These are phyloP conservation scores for Trichosporon ovoides DNA, from an alignment of 1,284 basidiomycete genomes.

Conservation along the genomic window DNA sequence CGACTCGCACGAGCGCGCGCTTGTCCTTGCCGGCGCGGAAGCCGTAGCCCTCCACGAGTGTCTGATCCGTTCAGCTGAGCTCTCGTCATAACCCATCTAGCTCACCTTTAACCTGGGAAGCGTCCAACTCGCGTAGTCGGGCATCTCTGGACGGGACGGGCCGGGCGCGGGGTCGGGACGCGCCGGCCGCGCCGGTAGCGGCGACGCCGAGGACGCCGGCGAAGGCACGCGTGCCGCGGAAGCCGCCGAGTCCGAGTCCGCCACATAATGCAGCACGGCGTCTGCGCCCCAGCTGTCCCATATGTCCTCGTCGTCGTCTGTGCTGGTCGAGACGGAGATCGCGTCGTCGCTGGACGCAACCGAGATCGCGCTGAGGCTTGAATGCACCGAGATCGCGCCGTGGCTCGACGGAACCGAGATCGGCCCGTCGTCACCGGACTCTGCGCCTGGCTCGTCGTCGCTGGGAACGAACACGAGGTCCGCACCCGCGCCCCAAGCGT, in stretches of 20 bases:
- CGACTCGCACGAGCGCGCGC: slow-evolving; percentile 30
- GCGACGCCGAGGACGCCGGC: background rate
- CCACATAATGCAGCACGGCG: background rate
- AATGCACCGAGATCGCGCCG: slow-evolving; percentile 23
- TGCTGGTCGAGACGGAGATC: background rate
- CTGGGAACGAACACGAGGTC: background rate
- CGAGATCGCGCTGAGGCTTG: background rate
- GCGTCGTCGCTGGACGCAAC: slow-evolving; percentile 3
- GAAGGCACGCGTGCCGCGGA: background rate
- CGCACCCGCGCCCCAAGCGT: background rate
- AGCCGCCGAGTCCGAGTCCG: background rate
- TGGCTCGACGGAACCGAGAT: slow-evolving; percentile 9
- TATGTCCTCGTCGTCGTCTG: slow-evolving; percentile 5
- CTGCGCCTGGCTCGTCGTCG: background rate
- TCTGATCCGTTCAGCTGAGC: background rate
- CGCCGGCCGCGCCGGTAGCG: background rate
- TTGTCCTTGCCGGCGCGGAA: slow-evolving; percentile 31
- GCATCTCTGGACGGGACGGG: slow-evolving; percentile 28
- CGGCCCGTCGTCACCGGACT: too few relatives aligned
- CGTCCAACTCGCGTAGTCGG: slow-evolving; percentile 39
- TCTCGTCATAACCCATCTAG: background rate
- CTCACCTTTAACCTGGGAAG: slow-evolving; percentile 37
- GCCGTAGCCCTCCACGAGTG: slow-evolving; percentile 29
- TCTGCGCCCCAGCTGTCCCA: slow-evolving; percentile 3
- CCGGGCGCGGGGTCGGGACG: background rate